Evolutionary conservation across 2,329 filamentous ascomycete genomes (phyloP).

Genomic region (Sporothrix mexicana): DNA sequence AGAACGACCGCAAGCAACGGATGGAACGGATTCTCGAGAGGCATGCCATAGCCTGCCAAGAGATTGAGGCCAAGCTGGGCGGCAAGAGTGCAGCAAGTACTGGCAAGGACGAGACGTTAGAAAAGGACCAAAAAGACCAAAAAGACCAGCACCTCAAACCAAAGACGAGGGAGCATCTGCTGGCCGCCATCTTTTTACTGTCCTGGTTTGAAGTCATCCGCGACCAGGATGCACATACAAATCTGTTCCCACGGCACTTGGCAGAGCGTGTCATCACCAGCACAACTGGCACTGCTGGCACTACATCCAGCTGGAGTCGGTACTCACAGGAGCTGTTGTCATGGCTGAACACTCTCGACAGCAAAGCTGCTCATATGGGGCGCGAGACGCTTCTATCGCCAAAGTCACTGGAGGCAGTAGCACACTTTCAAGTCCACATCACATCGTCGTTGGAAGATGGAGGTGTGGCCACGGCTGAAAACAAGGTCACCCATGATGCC

Average conservation of each 20-base stretch:
- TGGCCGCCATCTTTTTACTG: background rate
- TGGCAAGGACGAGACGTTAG: too few species aligned
- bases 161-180: background rate
- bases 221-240: background rate
- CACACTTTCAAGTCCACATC: background rate
- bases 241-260: background rate
- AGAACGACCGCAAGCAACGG: background rate
- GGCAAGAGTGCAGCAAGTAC: background rate
- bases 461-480: background rate
- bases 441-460: background rate
- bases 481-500: background rate
- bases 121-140: too few species aligned
- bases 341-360: conserved; percentile 2
- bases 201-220: background rate
- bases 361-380: background rate
- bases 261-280: background rate
- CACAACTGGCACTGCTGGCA: background rate
- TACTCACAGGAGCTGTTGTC: background rate
- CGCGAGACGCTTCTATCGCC: background rate
- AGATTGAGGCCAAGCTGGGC: background rate
- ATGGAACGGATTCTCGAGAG: background rate
- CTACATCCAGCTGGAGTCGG: background rate
- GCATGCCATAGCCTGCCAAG: background rate
- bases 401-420: background rate
- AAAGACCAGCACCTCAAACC: background rate